Evolutionary conservation across 2,329 filamentous ascomycete genomes (phyloP).

Genomic region (Knufia petricola): DNA sequence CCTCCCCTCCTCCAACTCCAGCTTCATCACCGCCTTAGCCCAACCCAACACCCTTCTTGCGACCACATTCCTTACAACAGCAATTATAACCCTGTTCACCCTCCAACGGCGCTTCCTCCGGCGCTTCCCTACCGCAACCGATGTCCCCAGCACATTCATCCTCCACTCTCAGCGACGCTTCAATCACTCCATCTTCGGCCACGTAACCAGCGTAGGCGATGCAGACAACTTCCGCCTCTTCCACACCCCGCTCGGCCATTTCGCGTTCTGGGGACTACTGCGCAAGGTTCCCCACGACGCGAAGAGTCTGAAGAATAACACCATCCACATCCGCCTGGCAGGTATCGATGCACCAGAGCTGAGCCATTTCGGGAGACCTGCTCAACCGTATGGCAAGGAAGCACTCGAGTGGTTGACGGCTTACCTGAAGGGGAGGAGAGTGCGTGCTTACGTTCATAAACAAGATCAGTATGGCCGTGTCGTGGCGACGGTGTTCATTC

Average conservation of each 20-base stretch:
- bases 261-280: constrained; percentile 88
- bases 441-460: constrained; percentile 73
- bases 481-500: constrained; percentile 71
- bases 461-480: constrained; percentile 88
- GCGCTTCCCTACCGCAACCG: constrained; percentile 66
- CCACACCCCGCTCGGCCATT: constrained; percentile 82
- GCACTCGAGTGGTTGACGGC: constrained; percentile 69
- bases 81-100: constrained; percentile 16
- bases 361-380: constrained; percentile 81
- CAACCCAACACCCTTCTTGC: constrained; percentile 25
- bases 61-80: constrained; percentile 22
- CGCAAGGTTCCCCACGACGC: constrained; percentile 60
- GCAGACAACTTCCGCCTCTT: constrained; percentile 92
- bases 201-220: constrained; percentile 89
- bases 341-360: constrained; percentile 89
- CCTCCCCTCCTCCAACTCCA: neutral
- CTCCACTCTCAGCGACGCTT: constrained; percentile 30
- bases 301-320: constrained; percentile 63
- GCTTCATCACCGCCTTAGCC: constrained; percentile 17
- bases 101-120: constrained; percentile 53
- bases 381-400: constrained; percentile 74
- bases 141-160: constrained; percentile 67
- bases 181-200: constrained; percentile 66
- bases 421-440: constrained; percentile 61
- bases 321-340: constrained; percentile 79